Evolutionary conservation across 2,329 filamentous ascomycete species (phyloP), one percentile per base, ranked within the genome.

Genomic region (Fusarium sulawesiense): DNA sequence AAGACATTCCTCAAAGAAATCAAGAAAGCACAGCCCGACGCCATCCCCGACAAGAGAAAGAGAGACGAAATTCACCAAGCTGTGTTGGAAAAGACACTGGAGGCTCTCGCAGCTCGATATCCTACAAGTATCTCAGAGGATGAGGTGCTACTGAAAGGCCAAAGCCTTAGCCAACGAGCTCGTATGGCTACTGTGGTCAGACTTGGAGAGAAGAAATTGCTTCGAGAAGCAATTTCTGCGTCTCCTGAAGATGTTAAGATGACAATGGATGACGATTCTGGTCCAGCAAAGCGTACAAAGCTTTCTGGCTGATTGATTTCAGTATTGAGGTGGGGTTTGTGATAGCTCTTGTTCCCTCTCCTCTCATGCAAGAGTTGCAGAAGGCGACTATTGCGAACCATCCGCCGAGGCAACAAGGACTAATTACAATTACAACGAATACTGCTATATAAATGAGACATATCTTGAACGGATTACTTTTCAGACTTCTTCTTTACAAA

Each of bases 191-290:
- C 89, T 23, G 81, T 87, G 53, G 91, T 94, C 37, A 86, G 92
- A 63, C 79, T 90, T 4, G 92, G 92, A 16, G 92, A 95, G 79
- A 93, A 93, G 78, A 84, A 85, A 71, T 82, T 94, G 8, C 76
- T 94, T 25, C 79, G 83, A 58, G 84, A 88, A 73, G 83, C 89
- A 2, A 82, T 86, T 62, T 71, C 65, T 13, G 72, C 79, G 5
- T 49, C 79, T 77, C 68, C 64, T 16, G 68, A 60, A 23, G 65
- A 74, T 27, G 65, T 75, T n/a, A 74, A 78, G 50, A 75, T 73
- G 70, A 70, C 62, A 8, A 64, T 74, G 48, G 76, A 76, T 25
- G 68, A 70, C 11, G 59, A 73, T 37, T 30, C 57, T n/a, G 73
- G 71, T 20, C 70, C 78, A 6, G 58, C 70, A 14, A 82, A 81